Base-by-base conservation (phyloP, 805 yeast genomes). In the Candida verbasci region DNA sequence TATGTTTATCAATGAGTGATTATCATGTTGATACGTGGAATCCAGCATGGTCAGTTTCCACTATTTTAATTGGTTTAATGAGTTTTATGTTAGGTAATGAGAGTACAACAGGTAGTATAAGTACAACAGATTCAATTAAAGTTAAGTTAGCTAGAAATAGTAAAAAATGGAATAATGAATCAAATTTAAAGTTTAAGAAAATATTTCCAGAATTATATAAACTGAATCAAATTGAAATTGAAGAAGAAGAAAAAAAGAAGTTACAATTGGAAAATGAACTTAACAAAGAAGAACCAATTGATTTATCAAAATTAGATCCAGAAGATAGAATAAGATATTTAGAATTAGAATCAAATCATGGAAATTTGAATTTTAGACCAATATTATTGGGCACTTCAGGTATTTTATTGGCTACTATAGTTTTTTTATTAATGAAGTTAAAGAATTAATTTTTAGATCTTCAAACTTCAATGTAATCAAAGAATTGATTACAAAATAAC, bases 11-110 rank as follows among this genome's bases (percentile, higher is more conserved):
- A n/a, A 88, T 89, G 82, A 82, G 94, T 50, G 97, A 89, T 61
- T 89, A 78, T 58, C 97, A 89, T 50, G 96, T 96, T 3, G 93
- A 88, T 56, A 67, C 83, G 1, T 89, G 97, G 97, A 88, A 89
- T 57, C 97, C 97, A 1, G 87, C 95, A 6, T 89, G 97, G 97
- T 79, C 88, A 30, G 96, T 89, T 17, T 70, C 86, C 23, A 88
- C 97, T 0, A 89, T 89, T 15, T 68, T 89, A 48, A 85, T 80
- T 9, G 97, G 97, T 0, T 65, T 89, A 24, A 65, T 89, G 46
- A 86, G 95, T 55, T 89, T 89, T 52, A 89, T 89, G 97, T 86
- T 95, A 1, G 82, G 93, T 8, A 76, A 76, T 41, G 97, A 89
- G 47, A 63, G 74, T 17, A 86, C 96, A 2, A 82, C 96, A 0